Evolutionary conservation across 2,329 filamentous ascomycete genomes (phyloP), one percentile per base, ranked within the genome.

Genomic region (Colletotrichum cereale): DNA sequence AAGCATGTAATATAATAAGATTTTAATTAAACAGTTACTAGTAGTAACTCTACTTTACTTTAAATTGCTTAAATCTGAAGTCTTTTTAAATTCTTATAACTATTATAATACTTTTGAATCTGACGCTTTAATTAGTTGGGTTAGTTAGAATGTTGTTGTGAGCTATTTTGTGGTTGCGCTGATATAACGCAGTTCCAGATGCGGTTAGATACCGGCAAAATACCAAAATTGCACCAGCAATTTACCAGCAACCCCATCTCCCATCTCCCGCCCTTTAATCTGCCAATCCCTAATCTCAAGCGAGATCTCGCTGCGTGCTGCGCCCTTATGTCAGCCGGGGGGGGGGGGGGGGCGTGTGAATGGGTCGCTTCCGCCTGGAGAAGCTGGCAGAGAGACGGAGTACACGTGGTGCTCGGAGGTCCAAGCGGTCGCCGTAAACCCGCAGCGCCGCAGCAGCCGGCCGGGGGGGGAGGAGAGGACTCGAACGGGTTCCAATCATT

Each of bases 251-350:
- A 62, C 24, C 34, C 42, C 58, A 61, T 38, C 58, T 57, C 26
- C 44, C 66, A 52, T 64, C 52, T 52, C 24, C 53, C 40, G 36
- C 21, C 52, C 65, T 38, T 53, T 57, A 67, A 71, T 68, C 68
- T 68, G 44, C 68, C 50, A 67, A 68, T 62, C 56, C 50, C 57
- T 18, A 71, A 50, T 62, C 64, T 44, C 24, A 34, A 52, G 58
- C 29, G 40, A 67, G 68, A 68, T 71, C 64, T 50, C 48, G 24
- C 40, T 52, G 29, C 42, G 21, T 52, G 64, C 68, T 55, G 57
- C 57, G 68, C 60, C 67, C 68, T 71, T 57, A 63, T 58, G 64
- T 63, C 64, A 67, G 68, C 64, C 29, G 64, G 64, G 68, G 40
- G 47, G 34, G 68, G 40, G 47, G 34, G 57, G 42, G 56, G 44